phyloP scores from a whole-genome alignment of 352 stramenopile genomes.

The Pythium insidiosum region DNA sequence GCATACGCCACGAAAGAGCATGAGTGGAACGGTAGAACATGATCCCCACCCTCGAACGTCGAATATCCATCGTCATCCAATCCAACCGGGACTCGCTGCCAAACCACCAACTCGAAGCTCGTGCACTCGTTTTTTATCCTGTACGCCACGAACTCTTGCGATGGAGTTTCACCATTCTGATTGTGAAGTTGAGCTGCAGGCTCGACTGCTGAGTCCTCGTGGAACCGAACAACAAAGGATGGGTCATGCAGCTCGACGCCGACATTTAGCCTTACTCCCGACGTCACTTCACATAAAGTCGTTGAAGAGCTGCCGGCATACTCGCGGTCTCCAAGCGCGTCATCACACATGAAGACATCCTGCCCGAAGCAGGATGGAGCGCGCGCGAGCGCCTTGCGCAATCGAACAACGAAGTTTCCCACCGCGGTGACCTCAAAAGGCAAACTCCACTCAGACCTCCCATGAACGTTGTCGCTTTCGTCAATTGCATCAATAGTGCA shows the following conservation, averaged over 20 bases:
- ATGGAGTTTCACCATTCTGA: too few relatives aligned
- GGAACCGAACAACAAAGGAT: slow-evolving; percentile 25
- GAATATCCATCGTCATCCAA: slow-evolving; percentile 21
- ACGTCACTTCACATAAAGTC: slow-evolving; percentile 7
- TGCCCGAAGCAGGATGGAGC: slow-evolving; percentile 17
- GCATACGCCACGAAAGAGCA: slow-evolving; percentile 74
- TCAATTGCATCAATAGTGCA: neutral
- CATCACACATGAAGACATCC: slow-evolving; percentile 11
- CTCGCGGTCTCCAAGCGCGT: slow-evolving; percentile 27
- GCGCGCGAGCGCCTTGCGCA: slow-evolving; percentile 47
- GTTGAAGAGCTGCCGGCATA: neutral
- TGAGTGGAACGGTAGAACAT: slow-evolving; percentile 69
- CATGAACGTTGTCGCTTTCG: slow-evolving; percentile 4
- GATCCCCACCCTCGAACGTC: slow-evolving; percentile 54
- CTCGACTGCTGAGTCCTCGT: slow-evolving; percentile 6
- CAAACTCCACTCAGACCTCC: slow-evolving; percentile 60
- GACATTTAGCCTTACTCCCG: slow-evolving; percentile 40
- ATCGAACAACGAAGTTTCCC: slow-evolving; percentile 69
- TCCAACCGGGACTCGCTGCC: slow-evolving; percentile 73
- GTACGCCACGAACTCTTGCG: slow-evolving; percentile 66
- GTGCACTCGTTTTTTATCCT: slow-evolving; percentile 83
- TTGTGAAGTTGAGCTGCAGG: slow-evolving; percentile 18
- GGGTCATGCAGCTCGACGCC: slow-evolving; percentile 75
- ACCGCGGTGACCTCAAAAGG: slow-evolving; percentile 75
- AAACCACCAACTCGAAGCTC: slow-evolving; percentile 64